Evolutionary conservation across 768 basidiomycete species (phyloP), one percentile per base, ranked within the genome.

Genomic region (Suillus brevipes): DNA sequence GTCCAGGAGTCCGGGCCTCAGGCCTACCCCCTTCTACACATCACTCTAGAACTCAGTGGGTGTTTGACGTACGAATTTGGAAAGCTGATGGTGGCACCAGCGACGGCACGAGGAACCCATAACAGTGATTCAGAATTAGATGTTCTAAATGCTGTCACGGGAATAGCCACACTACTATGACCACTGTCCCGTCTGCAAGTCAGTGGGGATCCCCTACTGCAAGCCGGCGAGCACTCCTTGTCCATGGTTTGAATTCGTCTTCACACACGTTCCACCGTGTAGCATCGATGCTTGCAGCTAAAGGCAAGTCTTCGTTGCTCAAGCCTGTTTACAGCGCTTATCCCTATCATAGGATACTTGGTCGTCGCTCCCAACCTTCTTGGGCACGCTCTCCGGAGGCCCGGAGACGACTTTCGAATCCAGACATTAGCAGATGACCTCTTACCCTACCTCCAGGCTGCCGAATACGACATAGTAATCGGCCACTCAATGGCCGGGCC

Each of bases 301-400:
- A 64, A 66, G 73, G 73, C 37, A 31, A 53, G 63, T 31, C 25
- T 16, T n/a, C 13, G n/a, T n/a, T n/a, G 37, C 28, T 37, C 3
- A 13, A 43, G 23, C 12, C 16, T 6, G 12, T 23, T 43, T 31
- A 50, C 37, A 34, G 42, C 10, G 61, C 34, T 37, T 9, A 64
- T 42, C 3, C 31, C 4, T 10, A n/a, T n/a, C n/a, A 56, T 64
- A 75, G 75, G 72, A 37, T 73, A 68, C 38, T 66, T 69, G 37
- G 72, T 75, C 40, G 66, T 40, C 0, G 74, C 72, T 16, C 74
- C 74, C 10, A 72, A 72, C 49, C 37, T 70, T 2, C 68, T 73
- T 20, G 70, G 69, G 8, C 75, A 75, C 20, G 72, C 66, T 42
- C 67, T 70, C 20, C 31, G 6, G 0, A 25, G 8, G 18, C 60